Conservation (phyloP, 345 rosid species). For the Euphorbia tirucalli region DNA sequence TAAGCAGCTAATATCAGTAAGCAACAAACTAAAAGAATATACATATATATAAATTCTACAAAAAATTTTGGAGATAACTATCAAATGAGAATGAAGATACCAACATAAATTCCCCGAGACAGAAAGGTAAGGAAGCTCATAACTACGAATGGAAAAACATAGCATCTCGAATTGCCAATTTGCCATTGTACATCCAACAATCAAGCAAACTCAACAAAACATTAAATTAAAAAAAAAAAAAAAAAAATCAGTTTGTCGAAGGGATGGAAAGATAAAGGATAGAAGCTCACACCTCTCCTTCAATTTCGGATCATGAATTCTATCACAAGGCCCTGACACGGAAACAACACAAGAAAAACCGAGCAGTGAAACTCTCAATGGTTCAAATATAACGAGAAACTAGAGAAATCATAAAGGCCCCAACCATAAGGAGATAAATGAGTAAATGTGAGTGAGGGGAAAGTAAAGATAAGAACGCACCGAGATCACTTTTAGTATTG, state of each 20-base stretch:
- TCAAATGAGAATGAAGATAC: neutral
- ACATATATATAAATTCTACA: neutral
- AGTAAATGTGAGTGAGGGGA: neutral
- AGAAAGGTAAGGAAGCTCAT: neutral
- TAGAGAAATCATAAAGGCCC: neutral
- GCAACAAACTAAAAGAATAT: neutral
- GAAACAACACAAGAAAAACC: slow-evolving; percentile 10
- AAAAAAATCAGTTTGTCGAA: neutral
- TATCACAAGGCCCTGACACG: slow-evolving; percentile 74
- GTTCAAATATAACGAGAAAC: neutral
- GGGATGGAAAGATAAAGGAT: neutral
- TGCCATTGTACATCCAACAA: neutral
- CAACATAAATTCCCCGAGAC: neutral
- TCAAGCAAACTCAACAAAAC: neutral
- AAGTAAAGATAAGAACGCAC: slow-evolving; percentile 36
- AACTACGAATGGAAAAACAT: neutral
- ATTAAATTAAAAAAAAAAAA: neutral
- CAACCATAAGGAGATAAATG: neutral
- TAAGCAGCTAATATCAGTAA: slow-evolving; percentile 15
- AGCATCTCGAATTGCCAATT: neutral
- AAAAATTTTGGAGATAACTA: neutral
- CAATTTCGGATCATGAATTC: slow-evolving; percentile 88
- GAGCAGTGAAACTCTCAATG: neutral
- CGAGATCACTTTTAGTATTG: slow-evolving; percentile 95
- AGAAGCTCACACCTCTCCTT: slow-evolving; percentile 69